Evolutionary conservation across 1,284 basidiomycete genomes (phyloP).

Genomic region (Amylostereum areolatum): DNA sequence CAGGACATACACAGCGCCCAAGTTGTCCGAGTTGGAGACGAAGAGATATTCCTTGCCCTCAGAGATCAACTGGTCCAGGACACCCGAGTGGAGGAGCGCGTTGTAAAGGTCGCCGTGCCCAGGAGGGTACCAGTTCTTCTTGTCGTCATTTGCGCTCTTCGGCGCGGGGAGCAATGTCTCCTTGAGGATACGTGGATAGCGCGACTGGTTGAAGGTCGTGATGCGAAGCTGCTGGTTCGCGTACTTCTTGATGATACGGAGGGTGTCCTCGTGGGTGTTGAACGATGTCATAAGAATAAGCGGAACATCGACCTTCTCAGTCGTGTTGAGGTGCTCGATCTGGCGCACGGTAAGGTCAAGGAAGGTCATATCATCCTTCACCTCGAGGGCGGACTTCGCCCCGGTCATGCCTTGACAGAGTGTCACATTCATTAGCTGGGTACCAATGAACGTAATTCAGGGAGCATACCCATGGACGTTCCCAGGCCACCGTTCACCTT

Average conservation of each 20-base stretch:
- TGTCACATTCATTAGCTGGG: no score
- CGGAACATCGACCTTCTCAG: constrained; percentile 73
- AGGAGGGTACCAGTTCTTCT: constrained; percentile 94
- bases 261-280: constrained; percentile 94
- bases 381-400: constrained; percentile 83
- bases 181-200: constrained; percentile 92
- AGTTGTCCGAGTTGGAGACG: constrained; percentile 95
- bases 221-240: constrained; percentile 92
- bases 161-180: constrained; percentile 87
- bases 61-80: constrained; percentile 85
- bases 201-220: constrained; percentile 92
- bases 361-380: constrained; percentile 97
- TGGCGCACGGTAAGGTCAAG: constrained; percentile 92
- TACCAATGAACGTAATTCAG: no score
- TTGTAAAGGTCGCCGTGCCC: constrained; percentile 95
- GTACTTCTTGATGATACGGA: constrained; percentile 97
- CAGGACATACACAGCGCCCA: constrained; percentile 83
- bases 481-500: constrained; percentile 98
- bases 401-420: constrained; percentile 76
- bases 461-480: constrained; percentile 76
- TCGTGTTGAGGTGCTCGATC: constrained; percentile 82
- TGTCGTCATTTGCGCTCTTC: constrained; percentile 77
- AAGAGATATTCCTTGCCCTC: constrained; percentile 97
- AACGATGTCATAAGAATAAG: constrained; percentile 99
- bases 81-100: constrained; percentile 85